phyloP scores from a whole-genome alignment of 2,329 filamentous ascomycete species.

The Colletotrichum sp. region DNA sequence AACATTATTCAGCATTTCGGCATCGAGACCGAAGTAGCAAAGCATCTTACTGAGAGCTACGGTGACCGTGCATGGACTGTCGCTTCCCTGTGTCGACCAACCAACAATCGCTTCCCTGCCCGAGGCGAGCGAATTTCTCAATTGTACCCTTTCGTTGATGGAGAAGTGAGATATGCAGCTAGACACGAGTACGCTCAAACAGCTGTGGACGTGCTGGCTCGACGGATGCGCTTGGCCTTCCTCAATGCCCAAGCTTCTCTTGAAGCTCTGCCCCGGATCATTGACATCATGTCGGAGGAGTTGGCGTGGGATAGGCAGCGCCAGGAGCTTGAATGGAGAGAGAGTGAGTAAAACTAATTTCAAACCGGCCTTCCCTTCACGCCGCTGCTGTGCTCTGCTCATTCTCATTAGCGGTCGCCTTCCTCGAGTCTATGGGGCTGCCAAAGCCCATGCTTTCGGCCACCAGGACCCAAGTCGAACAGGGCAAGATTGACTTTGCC shows the following conservation, averaged over 20 bases:
- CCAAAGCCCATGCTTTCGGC: constrained; percentile 62
- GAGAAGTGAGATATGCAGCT: constrained; percentile 88
- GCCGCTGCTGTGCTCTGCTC: not conserved
- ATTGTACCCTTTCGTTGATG: constrained; percentile 90
- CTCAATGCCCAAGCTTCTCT: constrained; percentile 90
- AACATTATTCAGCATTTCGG: constrained; percentile 94
- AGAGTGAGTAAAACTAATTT: constrained; percentile 56
- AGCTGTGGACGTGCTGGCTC: constrained; percentile 84
- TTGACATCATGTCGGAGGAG: constrained; percentile 89
- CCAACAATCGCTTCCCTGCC: constrained; percentile 80
- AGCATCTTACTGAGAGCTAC: constrained; percentile 86
- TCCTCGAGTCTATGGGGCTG: constrained; percentile 71
- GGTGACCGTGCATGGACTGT: constrained; percentile 94
- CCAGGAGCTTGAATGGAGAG: constrained; percentile 82
- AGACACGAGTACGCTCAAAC: constrained; percentile 92
- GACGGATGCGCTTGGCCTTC: constrained; percentile 86
- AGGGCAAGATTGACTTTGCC: constrained; percentile 62
- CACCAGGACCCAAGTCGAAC: constrained; percentile 66
- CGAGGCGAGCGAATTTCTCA: constrained; percentile 79
- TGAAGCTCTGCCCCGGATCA: constrained; percentile 82
- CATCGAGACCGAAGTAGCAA: constrained; percentile 88
- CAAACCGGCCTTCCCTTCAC: not conserved
- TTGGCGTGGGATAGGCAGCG: constrained; percentile 77
- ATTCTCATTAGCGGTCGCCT: constrained; percentile 53
- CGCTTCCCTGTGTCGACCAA: constrained; percentile 78